Base-by-base conservation (phyloP, 2,329 filamentous ascomycete species). In the Fusarium pseudograminearum region DNA sequence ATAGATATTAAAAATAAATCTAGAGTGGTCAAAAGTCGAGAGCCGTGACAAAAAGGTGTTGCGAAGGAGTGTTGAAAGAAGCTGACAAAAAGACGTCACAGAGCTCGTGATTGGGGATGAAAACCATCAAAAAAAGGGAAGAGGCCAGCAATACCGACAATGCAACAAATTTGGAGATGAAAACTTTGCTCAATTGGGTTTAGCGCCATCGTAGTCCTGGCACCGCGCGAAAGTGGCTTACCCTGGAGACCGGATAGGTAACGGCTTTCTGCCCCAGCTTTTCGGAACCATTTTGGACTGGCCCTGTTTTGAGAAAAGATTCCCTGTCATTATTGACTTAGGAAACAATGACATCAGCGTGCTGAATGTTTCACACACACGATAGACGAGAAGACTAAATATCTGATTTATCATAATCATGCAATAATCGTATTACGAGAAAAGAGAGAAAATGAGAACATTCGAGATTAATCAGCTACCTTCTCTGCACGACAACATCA, bases 141-240 rank as follows among this genome's bases (percentile, higher is more conserved):
- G 59, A 73, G 68, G 72, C 72, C 72, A 74, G 55, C 68, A 64
- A 65, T 56, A 61, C 26, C 26, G 9, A 10, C 67, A 61, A 67
- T 56, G 66, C 70, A 40, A 36, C 48, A 61, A 57, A 67, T 57
- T 69, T 67, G n/a, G 55, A 57, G 45, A 54, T 42, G 26, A 11
- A 38, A 12, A 15, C 1, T 42, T 69, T 12, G 48, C 57, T 20
- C 9, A 52, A 58, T 42, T n/a, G 16, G 38, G 12, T 1, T 24
- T 69, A 69, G 61, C 30, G 30, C 11, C n/a, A 5, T 18, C 33
- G 11, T 1, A 56, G 56, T 22, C 36, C 56, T 66, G 46, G 54
- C 34, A 24, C 15, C 10, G 41, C 24, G 15, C 30, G 26, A 40
- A 41, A 44, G 15, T 28, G 7, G 20, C 42, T 31, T 70, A 70